These are phyloP conservation scores for Neospora caninum DNA, from an alignment of 169 alveolate genomes.

Conservation along the genomic window DNA sequence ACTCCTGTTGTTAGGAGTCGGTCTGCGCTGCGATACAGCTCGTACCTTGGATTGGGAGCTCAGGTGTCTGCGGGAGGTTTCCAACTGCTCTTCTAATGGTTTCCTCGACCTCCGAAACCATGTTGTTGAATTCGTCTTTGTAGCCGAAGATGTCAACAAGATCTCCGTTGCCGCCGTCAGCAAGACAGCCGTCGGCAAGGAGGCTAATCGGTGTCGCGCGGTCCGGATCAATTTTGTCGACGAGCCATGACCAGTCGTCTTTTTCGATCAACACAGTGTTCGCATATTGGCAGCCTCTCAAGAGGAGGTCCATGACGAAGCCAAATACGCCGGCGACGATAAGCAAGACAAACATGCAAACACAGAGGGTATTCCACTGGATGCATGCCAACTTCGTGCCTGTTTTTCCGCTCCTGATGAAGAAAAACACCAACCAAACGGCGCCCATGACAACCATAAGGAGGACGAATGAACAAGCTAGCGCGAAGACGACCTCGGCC, in stretches of 20 bases:
- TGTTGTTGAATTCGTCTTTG: neutral
- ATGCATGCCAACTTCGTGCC: constrained; percentile 27
- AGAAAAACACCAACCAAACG: neutral
- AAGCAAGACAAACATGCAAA: neutral
- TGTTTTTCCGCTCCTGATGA: neutral
- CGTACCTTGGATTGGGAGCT: neutral
- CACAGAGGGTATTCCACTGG: constrained; percentile 31
- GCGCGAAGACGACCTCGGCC: neutral
- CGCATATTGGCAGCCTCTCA: constrained; percentile 30
- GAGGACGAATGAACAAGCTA: constrained; percentile 16
- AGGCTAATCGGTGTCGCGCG: neutral
- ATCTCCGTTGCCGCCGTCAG: neutral
- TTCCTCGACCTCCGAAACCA: neutral
- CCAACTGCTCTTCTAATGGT: neutral
- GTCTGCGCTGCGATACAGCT: neutral
- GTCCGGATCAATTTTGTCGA: constrained; percentile 22
- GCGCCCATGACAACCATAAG: constrained; percentile 1
- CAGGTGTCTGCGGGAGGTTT: neutral
- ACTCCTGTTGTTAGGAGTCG: no score
- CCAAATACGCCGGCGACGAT: constrained; percentile 32
- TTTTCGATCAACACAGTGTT: neutral
- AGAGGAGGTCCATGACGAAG: neutral
- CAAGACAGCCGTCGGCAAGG: constrained; percentile 14
- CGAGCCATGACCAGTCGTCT: neutral
- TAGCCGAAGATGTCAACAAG: constrained; percentile 7